Conservation (phyloP, 768 basidiomycete genomes). For the Chalciporus piperatus region DNA sequence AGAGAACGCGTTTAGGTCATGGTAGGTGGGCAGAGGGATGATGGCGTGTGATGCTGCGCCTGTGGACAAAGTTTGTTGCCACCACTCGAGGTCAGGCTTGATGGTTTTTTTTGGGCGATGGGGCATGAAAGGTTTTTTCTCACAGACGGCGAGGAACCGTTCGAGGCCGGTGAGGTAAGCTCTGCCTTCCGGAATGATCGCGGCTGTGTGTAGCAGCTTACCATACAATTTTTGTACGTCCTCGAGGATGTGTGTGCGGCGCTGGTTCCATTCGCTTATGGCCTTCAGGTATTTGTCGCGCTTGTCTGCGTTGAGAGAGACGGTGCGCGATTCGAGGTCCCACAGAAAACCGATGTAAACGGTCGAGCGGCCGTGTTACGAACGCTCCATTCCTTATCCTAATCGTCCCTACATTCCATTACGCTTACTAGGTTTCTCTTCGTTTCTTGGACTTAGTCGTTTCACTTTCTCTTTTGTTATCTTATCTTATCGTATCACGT, state of each 20-base stretch:
- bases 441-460: no score
- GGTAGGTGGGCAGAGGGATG: not conserved
- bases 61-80: not conserved
- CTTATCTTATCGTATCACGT: no score
- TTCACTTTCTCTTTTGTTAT: no score
- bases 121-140: slow-evolving; percentile 32
- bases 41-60: no score
- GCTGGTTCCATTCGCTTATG: not conserved
- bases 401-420: no score
- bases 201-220: slow-evolving; percentile 10
- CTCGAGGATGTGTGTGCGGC: not conserved
- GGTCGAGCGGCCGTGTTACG: no score
- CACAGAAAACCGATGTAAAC: no score
- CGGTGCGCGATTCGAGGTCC: slow-evolving; percentile 21
- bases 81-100: not conserved
- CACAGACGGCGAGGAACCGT: slow-evolving; percentile 29
- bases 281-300: slow-evolving; percentile 2
- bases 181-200: slow-evolving; percentile 28
- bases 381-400: no score
- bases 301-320: slow-evolving; percentile 29
- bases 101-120: not conserved
- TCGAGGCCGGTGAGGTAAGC: slow-evolving; percentile 43
- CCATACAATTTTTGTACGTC: slow-evolving; percentile 5
- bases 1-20: slow-evolving; percentile 5
- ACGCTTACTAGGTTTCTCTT: no score